Conservation (phyloP, 2,329 filamentous ascomycete species). For the Microdochium paspali region DNA sequence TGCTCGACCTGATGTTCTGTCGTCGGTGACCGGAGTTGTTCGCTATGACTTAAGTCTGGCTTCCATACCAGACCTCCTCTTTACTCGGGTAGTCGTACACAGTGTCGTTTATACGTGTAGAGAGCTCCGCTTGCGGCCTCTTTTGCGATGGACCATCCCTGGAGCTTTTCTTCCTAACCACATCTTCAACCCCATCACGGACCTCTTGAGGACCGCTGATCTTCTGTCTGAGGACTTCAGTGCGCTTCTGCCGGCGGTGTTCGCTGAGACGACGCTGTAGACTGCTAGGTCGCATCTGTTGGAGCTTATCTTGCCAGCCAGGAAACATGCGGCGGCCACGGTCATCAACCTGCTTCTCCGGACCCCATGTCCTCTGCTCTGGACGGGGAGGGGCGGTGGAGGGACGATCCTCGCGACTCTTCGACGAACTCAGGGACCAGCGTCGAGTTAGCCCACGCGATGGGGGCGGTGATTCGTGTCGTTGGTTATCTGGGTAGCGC, state of each 20-base stretch:
- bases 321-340: conserved; percentile 21
- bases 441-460: background rate
- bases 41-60: background rate
- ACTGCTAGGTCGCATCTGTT: conserved; percentile 37
- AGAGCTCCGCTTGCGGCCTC: conserved; percentile 16
- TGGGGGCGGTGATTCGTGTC: background rate
- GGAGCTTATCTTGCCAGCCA: conserved; percentile 36
- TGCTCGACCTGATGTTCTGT: too few relatives aligned
- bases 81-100: conserved; percentile 3
- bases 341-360: conserved; percentile 19
- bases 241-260: conserved; percentile 47
- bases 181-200: conserved; percentile 47
- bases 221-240: conserved; percentile 46
- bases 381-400: conserved; percentile 23
- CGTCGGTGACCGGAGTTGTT: too few relatives aligned
- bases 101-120: conserved; percentile 1
- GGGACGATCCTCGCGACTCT: conserved; percentile 21
- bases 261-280: conserved; percentile 48
- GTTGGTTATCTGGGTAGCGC: conserved; percentile 3
- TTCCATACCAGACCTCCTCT: background rate
- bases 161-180: conserved; percentile 37
- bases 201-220: conserved; percentile 52
- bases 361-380: conserved; percentile 15
- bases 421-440: conserved; percentile 24
- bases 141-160: conserved; percentile 13